Conservation (phyloP, 2,329 filamentous ascomycete genomes). For the Colletotrichum tamarilloi region DNA sequence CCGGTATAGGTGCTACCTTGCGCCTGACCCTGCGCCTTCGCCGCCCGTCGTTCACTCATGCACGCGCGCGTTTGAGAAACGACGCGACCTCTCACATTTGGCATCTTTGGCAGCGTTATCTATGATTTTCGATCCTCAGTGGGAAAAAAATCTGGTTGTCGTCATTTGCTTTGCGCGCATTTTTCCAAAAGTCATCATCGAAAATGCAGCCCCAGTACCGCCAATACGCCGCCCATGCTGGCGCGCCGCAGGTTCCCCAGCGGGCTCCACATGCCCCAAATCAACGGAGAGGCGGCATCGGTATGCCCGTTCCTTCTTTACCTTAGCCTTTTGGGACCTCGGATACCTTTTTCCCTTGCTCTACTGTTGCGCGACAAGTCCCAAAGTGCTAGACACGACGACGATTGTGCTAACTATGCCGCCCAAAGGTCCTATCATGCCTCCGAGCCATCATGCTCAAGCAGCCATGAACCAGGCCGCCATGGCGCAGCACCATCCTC, state of each 20-base stretch:
- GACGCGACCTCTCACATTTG: slow-evolving; percentile 3
- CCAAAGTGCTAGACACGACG: neutral
- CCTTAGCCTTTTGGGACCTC: slow-evolving; percentile 1
- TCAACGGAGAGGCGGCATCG: slow-evolving; percentile 64
- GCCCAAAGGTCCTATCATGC: slow-evolving; percentile 65
- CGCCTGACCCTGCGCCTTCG: slow-evolving; percentile 10
- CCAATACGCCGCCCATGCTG: slow-evolving; percentile 50
- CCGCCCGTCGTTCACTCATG: slow-evolving; percentile 15
- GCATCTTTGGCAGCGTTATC: slow-evolving; percentile 38
- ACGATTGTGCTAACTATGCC: slow-evolving; percentile 18
- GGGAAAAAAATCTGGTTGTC: neutral
- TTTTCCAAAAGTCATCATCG: slow-evolving; percentile 36
- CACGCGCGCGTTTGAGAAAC: slow-evolving; percentile 14
- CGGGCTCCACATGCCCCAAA: slow-evolving; percentile 59
- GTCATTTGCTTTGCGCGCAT: neutral
- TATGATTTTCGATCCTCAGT: slow-evolving; percentile 18
- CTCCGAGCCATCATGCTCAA: slow-evolving; percentile 61
- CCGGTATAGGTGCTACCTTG: neutral
- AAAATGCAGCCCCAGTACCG: slow-evolving; percentile 66
- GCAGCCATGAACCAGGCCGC: slow-evolving; percentile 66
- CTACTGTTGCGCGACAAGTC: neutral
- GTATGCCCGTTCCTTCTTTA: slow-evolving; percentile 48
- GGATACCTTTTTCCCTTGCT: neutral
- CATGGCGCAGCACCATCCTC: slow-evolving; percentile 59
- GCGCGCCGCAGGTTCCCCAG: slow-evolving; percentile 54